Base-by-base conservation (phyloP, 2,329 filamentous ascomycete genomes). In the Huntiella abstrusa region DNA sequence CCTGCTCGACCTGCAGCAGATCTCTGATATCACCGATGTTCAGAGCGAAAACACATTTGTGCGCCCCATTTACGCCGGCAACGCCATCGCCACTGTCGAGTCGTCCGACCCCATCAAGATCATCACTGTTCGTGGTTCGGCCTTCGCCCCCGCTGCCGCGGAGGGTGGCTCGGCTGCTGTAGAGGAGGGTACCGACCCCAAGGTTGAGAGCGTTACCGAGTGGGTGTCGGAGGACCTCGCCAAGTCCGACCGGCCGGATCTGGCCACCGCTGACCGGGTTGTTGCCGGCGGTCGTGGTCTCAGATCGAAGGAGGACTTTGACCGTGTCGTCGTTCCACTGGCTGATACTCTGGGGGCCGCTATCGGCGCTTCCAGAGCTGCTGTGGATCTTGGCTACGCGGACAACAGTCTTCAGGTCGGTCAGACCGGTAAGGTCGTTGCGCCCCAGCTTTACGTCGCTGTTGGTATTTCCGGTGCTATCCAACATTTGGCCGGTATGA, bases 401-500 rank as follows among this genome's bases (percentile, higher is more conserved):
- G 91, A 98, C 67, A 98, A 98, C 72, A 94, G 85, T 62, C 68
- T 98, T 55, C 91, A 98, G 66, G 88, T 98, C 53, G 91, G 91
- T 40, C 91, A 98, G 70, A 98, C 91, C 11, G 91, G 91, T 57
- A 98, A 98, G 74, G 93, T 96, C 52, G 88, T 98, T 46, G 91
- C 91, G 41, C 91, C 91, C 50, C 80, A 98, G 63, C 68, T 98
- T 51, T 98, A 98, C 61, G 72, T 98, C 54, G 92, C 86, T 46
- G 87, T 88, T 10, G 91, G 91, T 58, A 96, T 98, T 55, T 94
- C 85, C 6, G 91, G 91, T 46, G 91, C 91, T 16, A 98, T 98
- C 55, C 91, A 98, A 66, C 91, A 98, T 69, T 64, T 98, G 64
- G 91, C 91, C 32, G 91, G 91, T 59, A 98, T 98, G 91, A 98